phyloP scores from a whole-genome alignment of 2,329 filamentous ascomycete genomes.

The Aaosphaeria arxii region DNA sequence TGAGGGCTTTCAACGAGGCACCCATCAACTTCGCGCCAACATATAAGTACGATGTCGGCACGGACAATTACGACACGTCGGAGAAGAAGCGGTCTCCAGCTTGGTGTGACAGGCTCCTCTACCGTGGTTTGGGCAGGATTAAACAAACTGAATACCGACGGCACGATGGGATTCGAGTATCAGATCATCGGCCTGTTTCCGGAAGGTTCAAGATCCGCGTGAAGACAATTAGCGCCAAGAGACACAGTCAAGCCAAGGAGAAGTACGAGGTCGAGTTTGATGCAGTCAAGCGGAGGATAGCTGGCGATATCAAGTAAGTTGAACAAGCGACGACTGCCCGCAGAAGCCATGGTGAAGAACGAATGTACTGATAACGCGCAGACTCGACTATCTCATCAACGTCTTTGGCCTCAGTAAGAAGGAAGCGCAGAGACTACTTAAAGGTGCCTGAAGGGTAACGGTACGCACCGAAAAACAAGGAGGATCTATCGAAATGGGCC shows the following conservation, averaged over 20 bases:
- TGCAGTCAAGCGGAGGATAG: conserved; percentile 65
- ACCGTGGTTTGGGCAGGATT: conserved; percentile 75
- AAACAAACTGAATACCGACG: conserved; percentile 84
- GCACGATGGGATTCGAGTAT: conserved; percentile 79
- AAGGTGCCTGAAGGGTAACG: conserved; percentile 7
- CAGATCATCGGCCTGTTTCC: conserved; percentile 90
- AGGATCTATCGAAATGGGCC: too few relatives aligned
- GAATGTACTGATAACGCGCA: conserved; percentile 25
- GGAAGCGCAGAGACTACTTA: conserved; percentile 49
- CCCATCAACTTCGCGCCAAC: conserved; percentile 92
- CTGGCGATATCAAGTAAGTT: conserved; percentile 74
- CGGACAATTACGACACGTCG: conserved; percentile 87
- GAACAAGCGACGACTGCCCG: too few relatives aligned
- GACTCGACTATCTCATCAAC: conserved; percentile 63
- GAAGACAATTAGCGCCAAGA: conserved; percentile 72
- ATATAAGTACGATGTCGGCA: conserved; percentile 97
- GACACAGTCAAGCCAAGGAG: conserved; percentile 66
- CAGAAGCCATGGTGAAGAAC: too few relatives aligned
- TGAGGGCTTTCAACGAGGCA: conserved; percentile 86
- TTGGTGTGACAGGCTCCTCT: conserved; percentile 95
- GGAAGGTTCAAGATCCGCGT: conserved; percentile 78
- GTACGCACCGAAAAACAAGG: too few relatives aligned
- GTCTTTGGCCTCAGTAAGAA: conserved; percentile 57
- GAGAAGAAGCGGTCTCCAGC: conserved; percentile 93
- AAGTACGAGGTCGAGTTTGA: conserved; percentile 73